phyloP scores from a whole-genome alignment of 345 rosid species.

The Moricandia moricandioides region DNA sequence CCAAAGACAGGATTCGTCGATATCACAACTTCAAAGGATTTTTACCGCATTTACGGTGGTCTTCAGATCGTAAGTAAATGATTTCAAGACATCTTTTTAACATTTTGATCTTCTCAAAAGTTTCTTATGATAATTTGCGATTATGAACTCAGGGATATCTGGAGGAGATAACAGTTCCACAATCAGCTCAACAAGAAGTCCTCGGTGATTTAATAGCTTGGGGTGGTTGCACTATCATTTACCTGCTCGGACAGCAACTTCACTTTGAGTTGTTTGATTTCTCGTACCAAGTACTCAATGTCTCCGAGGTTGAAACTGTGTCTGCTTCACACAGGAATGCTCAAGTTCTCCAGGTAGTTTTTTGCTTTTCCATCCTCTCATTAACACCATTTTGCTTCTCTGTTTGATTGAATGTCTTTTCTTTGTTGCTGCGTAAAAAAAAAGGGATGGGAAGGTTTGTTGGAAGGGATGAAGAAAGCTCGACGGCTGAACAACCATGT shows the following conservation, averaged over 20 bases:
- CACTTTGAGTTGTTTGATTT: conserved; percentile 97
- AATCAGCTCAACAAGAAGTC: conserved; percentile 53
- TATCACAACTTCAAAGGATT: conserved; percentile 94
- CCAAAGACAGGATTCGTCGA: conserved; percentile 96
- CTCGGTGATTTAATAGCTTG: conserved; percentile 94
- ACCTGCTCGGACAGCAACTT: conserved; percentile 95
- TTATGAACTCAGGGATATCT: conserved; percentile 64
- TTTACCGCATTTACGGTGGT: conserved; percentile 91
- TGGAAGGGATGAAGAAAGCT: conserved; percentile 98
- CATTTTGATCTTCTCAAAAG: background rate
- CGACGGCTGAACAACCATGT: conserved; percentile 95
- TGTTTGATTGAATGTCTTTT: background rate
- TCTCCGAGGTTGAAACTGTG: conserved; percentile 86
- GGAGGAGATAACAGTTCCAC: conserved; percentile 60
- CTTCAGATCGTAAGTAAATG: conserved; percentile 78
- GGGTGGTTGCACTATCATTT: conserved; percentile 97
- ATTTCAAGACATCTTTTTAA: background rate
- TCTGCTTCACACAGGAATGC: conserved; percentile 58
- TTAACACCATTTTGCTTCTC: background rate
- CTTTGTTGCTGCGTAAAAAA: background rate
- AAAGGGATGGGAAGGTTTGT: conserved; percentile 85
- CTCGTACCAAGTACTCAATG: conserved; percentile 92
- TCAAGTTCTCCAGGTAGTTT: conserved; percentile 60
- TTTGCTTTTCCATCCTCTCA: background rate
- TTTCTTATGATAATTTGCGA: background rate